Evolutionary conservation across 2,329 filamentous ascomycete genomes (phyloP).

Genomic region (Periconia macrospinosa): DNA sequence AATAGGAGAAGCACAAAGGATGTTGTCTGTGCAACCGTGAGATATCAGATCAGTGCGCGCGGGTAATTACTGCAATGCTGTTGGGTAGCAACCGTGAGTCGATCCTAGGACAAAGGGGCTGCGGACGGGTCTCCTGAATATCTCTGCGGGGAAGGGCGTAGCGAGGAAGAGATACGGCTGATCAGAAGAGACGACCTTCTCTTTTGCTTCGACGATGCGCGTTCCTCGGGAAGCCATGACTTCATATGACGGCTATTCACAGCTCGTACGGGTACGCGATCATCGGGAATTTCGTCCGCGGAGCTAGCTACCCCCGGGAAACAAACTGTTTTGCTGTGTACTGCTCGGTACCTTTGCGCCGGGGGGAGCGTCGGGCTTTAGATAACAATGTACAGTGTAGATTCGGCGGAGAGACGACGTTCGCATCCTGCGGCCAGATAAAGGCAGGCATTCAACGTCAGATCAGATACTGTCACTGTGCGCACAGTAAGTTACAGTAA

Average conservation of each 20-base stretch:
- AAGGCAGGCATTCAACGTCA: too few species aligned
- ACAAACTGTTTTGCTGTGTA: constrained; percentile 13
- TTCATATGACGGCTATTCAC: constrained; percentile 18
- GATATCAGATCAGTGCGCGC: constrained; percentile 13
- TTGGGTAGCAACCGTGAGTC: not conserved
- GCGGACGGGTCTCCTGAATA: not conserved
- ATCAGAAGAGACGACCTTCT: not conserved
- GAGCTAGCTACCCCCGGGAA: constrained; percentile 10
- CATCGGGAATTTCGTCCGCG: constrained; percentile 22
- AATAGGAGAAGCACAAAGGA: not conserved
- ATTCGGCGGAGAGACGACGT: constrained; percentile 13
- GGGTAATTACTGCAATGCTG: constrained; percentile 1
- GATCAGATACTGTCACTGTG: too few species aligned
- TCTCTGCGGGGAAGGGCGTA: not conserved
- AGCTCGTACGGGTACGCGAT: constrained; percentile 16
- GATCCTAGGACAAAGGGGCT: too few species aligned
- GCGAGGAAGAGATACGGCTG: not conserved
- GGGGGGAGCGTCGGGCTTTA: constrained; percentile 6
- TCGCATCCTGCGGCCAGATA: constrained; percentile 6
- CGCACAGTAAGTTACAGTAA: too few species aligned
- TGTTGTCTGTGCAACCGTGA: constrained; percentile 1
- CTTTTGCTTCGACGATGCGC: not conserved
- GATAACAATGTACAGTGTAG: constrained; percentile 11
- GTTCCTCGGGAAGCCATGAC: not conserved
- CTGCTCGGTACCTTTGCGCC: constrained; percentile 27